Conservation (phyloP, 768 basidiomycete genomes). For the Mycena polygramma region DNA sequence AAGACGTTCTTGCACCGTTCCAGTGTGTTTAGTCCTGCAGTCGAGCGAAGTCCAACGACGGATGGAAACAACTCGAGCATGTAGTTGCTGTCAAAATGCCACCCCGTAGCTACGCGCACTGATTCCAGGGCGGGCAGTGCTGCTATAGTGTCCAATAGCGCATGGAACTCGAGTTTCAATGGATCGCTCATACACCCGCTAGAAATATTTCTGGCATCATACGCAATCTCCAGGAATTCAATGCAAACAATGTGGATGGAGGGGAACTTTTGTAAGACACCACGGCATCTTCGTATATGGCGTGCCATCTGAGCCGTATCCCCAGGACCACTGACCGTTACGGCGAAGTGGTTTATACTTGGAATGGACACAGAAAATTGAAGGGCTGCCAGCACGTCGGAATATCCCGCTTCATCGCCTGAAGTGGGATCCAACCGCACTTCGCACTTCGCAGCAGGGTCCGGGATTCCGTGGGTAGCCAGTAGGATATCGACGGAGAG, state of each 20-base stretch:
- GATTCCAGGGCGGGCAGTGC: slow-evolving; percentile 4
- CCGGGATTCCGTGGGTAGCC: background rate
- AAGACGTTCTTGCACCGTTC: too few relatives aligned
- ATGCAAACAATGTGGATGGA: slow-evolving; percentile 11
- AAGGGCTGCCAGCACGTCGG: background rate
- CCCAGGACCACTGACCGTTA: background rate
- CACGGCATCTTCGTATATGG: slow-evolving; percentile 7
- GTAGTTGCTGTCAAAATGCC: slow-evolving; percentile 20
- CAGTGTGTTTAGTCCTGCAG: too few relatives aligned
- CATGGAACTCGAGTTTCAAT: background rate
- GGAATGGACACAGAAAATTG: slow-evolving; percentile 10
- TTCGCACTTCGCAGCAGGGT: slow-evolving; percentile 7
- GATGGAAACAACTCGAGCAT: slow-evolving; percentile 17
- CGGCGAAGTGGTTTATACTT: background rate
- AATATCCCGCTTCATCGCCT: background rate
- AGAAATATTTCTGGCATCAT: background rate
- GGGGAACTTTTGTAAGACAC: slow-evolving; percentile 7
- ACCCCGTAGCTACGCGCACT: slow-evolving; percentile 5
- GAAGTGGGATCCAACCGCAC: slow-evolving; percentile 4
- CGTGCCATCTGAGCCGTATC: background rate
- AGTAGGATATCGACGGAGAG: background rate
- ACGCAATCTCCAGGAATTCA: background rate
- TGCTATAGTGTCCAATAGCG: slow-evolving; percentile 7
- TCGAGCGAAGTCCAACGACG: background rate
- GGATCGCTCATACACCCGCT: background rate